Base-by-base conservation (phyloP, 2,329 filamentous ascomycete species). In the Penicillium expansum region DNA sequence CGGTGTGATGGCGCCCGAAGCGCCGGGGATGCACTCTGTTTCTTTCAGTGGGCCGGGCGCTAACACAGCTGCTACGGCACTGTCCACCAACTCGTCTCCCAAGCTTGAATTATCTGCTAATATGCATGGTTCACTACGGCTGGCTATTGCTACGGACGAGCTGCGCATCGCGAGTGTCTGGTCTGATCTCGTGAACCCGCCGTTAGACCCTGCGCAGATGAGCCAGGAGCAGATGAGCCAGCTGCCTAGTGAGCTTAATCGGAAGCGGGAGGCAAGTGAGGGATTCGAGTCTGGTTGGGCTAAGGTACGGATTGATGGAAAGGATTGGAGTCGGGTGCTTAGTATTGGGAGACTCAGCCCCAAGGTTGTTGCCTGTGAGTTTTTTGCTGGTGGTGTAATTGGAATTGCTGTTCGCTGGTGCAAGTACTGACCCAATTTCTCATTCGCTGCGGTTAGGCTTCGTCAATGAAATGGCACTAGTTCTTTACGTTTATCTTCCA, bases 251-350 rank as follows among this genome's bases (percentile, higher is more conserved):
- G 91, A 91, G 50, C 82, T 80, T 58, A 93, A 91, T 48, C 82
- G 81, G 57, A 93, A 95, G 81, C 86, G 85, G 64, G 83, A 76
- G 50, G 65, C 84, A 1, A 80, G 80, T 5, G 82, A 86, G 52
- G 86, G 85, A 20, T 90, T 90, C 14, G 90, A 92, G 14, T 86
- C 91, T 59, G 86, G 86, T 44, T 97, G 93, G 91, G 91, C 92
- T 1, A 91, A 85, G 24, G 93, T 97, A 35, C 83, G 90, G 52
- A 92, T 97, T 24, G 94, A 97, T 75, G 94, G 92, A 33, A 89
- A 86, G 72, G 94, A 99, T 72, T 97, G 94, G 93, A 91, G 91
- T 32, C 86, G 85, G 64, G 93, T 97, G n/a, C 80, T 99, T 63
- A 95, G 91, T 72, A 92, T 97, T 13, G 93, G 93, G 1, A 82